Evolutionary conservation across 108 stramenopile genomes (phyloP).

Genomic region (Craspedostauros australis): DNA sequence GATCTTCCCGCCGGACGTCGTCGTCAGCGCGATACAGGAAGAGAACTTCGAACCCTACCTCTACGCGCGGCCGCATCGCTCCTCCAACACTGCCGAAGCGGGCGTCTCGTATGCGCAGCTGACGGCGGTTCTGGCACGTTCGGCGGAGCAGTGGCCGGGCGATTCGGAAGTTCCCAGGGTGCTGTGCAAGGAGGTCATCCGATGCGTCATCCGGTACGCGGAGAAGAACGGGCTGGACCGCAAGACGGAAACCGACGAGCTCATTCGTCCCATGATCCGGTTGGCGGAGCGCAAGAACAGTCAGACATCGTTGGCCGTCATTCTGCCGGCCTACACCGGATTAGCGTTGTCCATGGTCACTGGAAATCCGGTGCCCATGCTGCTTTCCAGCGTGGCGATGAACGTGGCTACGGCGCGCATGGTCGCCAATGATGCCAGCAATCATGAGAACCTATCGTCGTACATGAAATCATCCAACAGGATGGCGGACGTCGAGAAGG

Average conservation of each 20-base stretch:
- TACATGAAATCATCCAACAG: slow-evolving; percentile 9
- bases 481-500: slow-evolving; percentile 14
- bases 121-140: slow-evolving; percentile 42
- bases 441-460: too few relatives aligned
- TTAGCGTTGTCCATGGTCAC: slow-evolving; percentile 31
- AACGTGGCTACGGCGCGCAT: slow-evolving; percentile 8
- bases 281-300: slow-evolving; percentile 23
- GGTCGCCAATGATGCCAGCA: slow-evolving; percentile 4
- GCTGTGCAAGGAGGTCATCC: slow-evolving; percentile 37
- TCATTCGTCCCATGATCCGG: slow-evolving; percentile 32
- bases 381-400: slow-evolving; percentile 23
- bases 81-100: slow-evolving; percentile 6
- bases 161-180: slow-evolving; percentile 8
- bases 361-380: slow-evolving; percentile 36
- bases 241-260: slow-evolving; percentile 34
- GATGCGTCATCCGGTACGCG: slow-evolving; percentile 37
- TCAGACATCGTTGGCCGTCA: slow-evolving; percentile 20
- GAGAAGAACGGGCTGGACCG: slow-evolving; percentile 37
- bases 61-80: slow-evolving; percentile 11
- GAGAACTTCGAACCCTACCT: slow-evolving; percentile 45
- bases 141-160: slow-evolving; percentile 45
- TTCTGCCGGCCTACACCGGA: slow-evolving; percentile 29
- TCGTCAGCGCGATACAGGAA: slow-evolving; percentile 41
- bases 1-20: slow-evolving; percentile 39
- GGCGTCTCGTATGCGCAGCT: slow-evolving; percentile 53